These are phyloP conservation scores for Prorocentrum cordatum DNA, from an alignment of 169 alveolate genomes.

Conservation along the genomic window DNA sequence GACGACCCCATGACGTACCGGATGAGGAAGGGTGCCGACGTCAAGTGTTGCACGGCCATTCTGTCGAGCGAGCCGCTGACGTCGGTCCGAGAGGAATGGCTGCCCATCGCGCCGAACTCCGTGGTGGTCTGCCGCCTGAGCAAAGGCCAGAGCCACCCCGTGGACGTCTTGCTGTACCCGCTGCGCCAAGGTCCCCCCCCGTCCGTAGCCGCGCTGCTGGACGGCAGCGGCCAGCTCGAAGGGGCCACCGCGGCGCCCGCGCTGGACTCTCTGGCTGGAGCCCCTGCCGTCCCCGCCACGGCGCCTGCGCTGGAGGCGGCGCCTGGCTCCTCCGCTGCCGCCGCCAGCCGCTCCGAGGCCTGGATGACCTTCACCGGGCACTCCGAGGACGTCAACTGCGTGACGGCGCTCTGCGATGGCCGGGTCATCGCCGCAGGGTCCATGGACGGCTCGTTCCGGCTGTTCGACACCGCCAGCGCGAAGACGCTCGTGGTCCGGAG, in stretches of 20 bases:
- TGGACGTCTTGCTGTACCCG: no score
- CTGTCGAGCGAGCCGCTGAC: conserved; percentile 29
- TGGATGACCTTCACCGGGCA: conserved; percentile 32
- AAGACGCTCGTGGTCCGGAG: conserved; percentile 7
- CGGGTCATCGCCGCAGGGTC: conserved; percentile 23
- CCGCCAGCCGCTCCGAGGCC: no score
- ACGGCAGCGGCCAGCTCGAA: no score
- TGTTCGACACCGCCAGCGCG: conserved; percentile 37
- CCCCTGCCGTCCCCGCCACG: no score
- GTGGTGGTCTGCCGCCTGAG: conserved; percentile 40
- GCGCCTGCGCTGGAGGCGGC: no score
- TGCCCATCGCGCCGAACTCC: conserved; percentile 55
- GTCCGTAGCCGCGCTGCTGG: no score
- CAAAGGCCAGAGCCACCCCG: conserved; percentile 7
- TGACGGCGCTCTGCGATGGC: conserved; percentile 10
- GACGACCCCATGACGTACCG: conserved; percentile 48
- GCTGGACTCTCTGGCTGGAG: no score
- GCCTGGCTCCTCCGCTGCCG: no score
- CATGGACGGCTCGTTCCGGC: conserved; percentile 48
- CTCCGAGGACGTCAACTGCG: conserved; percentile 44
- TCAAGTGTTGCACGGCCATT: conserved; percentile 52
- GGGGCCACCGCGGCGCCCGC: no score
- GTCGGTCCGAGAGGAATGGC: conserved; percentile 51
- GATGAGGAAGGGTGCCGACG: conserved; percentile 63
- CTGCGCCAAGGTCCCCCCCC: no score